Conservation (phyloP, 2,329 filamentous ascomycete genomes). For the Gliomastix tumulicola region DNA sequence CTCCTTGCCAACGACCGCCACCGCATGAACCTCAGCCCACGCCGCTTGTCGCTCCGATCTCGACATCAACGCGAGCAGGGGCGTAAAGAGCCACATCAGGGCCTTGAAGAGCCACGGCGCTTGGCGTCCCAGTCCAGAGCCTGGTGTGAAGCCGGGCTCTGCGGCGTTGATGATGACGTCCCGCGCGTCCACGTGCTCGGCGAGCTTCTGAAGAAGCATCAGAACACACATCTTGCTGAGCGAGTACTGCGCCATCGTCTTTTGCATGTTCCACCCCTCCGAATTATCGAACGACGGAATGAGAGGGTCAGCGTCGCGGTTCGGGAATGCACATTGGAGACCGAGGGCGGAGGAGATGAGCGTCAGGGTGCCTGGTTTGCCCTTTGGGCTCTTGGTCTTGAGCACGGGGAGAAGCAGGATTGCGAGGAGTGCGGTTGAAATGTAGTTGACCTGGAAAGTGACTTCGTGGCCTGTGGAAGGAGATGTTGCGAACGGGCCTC, state of each 20-base stretch:
- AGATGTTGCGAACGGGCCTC: constrained; percentile 9
- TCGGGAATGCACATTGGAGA: constrained; percentile 9
- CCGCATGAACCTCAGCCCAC: constrained; percentile 34
- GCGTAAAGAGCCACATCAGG: not conserved
- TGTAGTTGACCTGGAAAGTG: constrained; percentile 30
- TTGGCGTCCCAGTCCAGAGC: constrained; percentile 31
- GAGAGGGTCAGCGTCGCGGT: not conserved
- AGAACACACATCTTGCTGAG: constrained; percentile 21
- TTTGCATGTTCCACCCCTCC: constrained; percentile 4
- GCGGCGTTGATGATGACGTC: constrained; percentile 37
- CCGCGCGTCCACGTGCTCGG: constrained; percentile 25
- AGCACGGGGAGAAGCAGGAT: constrained; percentile 21
- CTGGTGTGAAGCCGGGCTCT: constrained; percentile 35
- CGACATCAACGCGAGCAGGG: constrained; percentile 20
- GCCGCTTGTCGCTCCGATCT: constrained; percentile 23
- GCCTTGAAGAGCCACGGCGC: constrained; percentile 6
- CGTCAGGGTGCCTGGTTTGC: constrained; percentile 9
- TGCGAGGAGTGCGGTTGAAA: constrained; percentile 23
- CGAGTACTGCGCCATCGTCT: constrained; percentile 11
- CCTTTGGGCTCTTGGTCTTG: constrained; percentile 5
- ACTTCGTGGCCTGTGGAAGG: constrained; percentile 27
- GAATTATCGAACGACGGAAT: constrained; percentile 1
- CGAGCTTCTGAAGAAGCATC: constrained; percentile 26
- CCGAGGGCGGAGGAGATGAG: constrained; percentile 16
- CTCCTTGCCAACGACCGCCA: constrained; percentile 34